Base-by-base conservation (phyloP, 2,329 filamentous ascomycete genomes). In the Hortaea werneckii region DNA sequence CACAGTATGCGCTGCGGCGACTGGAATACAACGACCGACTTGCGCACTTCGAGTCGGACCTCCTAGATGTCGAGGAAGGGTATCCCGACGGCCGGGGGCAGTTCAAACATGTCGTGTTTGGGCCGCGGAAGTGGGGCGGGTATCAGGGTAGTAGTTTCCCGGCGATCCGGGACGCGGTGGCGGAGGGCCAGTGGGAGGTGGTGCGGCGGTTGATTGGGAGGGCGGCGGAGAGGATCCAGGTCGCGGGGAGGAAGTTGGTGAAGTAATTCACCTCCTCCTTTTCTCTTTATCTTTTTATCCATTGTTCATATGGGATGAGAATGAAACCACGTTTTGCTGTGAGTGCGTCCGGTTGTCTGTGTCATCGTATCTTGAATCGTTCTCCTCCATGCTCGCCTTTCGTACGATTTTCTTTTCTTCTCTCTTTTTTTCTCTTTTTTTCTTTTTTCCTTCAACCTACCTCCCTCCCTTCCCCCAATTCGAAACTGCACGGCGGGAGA, bases 71-170 rank as follows among this genome's bases (percentile, higher is more conserved):
- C n/a, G 62, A 88, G 11, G 47, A 48, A 7, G 60, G 59, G 5
- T 77, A 94, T 4, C 85, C 86, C 35, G n/a, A n/a, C n/a, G 87
- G 87, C 56, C 82, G 90, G 53, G 85, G 85, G 5, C 92, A 96
- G 67, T 98, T 88, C 74, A 95, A 94, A 65, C 92, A 95, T 66
- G 77, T 94, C 59, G 70, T 98, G 46, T 94, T 89, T 62, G 90
- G 85, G 1, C 92, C 92, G 0, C 79, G 87, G 58, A 71, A 79
- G 2, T 89, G 87, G 83, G 82, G 81, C 30, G 79, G 76, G 34
- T 77, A 82, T 54, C 77, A 83, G 29, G 76, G 77, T 46, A 77
- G 77, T 0, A 78, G 78, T 50, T 94, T 94, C 67, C 90, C 90
- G 0, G 83, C 82, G n/a, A 84, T 95, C 46, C 76, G 87, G 46